A percentile compares a stretch with the other conserved stretches of the same genome.
These are phyloP conservation scores for Spongospora subterranea DNA, from an alignment of 208 protist species.

Conservation along the genomic window DNA sequence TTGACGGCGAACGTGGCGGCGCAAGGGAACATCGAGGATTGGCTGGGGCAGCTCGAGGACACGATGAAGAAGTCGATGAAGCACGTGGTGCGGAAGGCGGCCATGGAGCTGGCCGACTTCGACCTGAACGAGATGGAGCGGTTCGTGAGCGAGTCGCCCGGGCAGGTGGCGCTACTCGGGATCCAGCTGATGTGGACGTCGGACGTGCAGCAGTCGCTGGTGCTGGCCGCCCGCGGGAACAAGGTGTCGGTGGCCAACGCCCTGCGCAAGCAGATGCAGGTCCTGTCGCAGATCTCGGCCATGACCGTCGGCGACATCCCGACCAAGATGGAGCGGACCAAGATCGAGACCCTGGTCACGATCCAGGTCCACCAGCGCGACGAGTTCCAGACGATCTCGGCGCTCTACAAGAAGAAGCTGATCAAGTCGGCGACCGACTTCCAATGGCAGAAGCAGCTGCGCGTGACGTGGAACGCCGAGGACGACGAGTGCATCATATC, in stretches of 20 bases:
- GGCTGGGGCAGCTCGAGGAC: slow-evolving; percentile 74
- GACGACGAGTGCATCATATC: slow-evolving; percentile 74
- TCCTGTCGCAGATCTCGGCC: slow-evolving; percentile 63
- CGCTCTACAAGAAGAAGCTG: slow-evolving; percentile 63
- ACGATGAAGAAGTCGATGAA: slow-evolving; percentile 75
- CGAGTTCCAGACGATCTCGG: slow-evolving; percentile 73
- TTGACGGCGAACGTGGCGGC: slow-evolving; percentile 71
- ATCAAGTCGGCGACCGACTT: slow-evolving; percentile 73
- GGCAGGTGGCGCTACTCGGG: slow-evolving; percentile 83
- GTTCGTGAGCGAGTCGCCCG: slow-evolving; percentile 87
- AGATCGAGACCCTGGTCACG: slow-evolving; percentile 82
- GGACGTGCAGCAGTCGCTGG: slow-evolving; percentile 88
- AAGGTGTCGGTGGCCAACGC: slow-evolving; percentile 60
- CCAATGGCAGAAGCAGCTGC: slow-evolving; percentile 83
- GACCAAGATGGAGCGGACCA: slow-evolving; percentile 69
- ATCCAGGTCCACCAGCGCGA: slow-evolving; percentile 85
- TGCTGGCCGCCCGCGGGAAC: slow-evolving; percentile 69
- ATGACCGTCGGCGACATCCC: slow-evolving; percentile 68
- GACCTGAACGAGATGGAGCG: slow-evolving; percentile 66
- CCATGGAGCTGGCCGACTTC: slow-evolving; percentile 60
- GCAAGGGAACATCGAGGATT: slow-evolving; percentile 80
- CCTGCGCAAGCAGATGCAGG: slow-evolving; percentile 67
- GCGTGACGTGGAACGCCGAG: slow-evolving; percentile 83
- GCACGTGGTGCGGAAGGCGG: slow-evolving; percentile 69
- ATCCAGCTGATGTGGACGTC: slow-evolving; percentile 94